These are phyloP conservation scores for Penicillium hordei DNA, from an alignment of 2,329 filamentous ascomycete species.

Conservation along the genomic window DNA sequence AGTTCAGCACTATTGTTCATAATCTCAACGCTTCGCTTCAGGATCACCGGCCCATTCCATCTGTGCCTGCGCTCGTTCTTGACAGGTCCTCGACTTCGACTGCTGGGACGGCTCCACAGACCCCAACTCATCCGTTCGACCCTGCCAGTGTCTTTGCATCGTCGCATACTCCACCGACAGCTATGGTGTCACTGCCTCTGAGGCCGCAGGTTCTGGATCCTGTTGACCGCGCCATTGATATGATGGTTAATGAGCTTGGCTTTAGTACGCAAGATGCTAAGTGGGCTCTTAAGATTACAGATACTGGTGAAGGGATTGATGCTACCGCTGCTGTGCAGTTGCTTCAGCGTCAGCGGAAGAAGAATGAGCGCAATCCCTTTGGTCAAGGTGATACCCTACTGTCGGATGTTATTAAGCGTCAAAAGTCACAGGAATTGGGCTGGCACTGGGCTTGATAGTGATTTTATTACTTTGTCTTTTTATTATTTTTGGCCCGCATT, in stretches of 20 bases:
- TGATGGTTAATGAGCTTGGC: slow-evolving; percentile 59
- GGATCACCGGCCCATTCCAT: slow-evolving; percentile 14
- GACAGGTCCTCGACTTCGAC: slow-evolving; percentile 19
- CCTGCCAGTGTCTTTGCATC: slow-evolving; percentile 12
- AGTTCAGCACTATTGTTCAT: slow-evolving; percentile 39
- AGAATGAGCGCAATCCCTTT: slow-evolving; percentile 18
- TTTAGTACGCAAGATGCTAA: slow-evolving; percentile 57
- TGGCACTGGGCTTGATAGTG: slow-evolving; percentile 41
- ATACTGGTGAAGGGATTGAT: slow-evolving; percentile 59
- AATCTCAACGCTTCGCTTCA: slow-evolving; percentile 31
- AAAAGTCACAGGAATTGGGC: slow-evolving; percentile 30
- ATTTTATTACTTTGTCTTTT: neutral
- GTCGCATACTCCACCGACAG: slow-evolving; percentile 20
- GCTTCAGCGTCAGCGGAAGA: slow-evolving; percentile 46
- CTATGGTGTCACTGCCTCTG: slow-evolving; percentile 8
- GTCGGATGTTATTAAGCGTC: slow-evolving; percentile 27
- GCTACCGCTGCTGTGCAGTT: slow-evolving; percentile 58
- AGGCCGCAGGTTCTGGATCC: slow-evolving; percentile 49
- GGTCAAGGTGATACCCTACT: slow-evolving; percentile 22
- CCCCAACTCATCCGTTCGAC: slow-evolving; percentile 10
- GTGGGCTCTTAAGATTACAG: slow-evolving; percentile 59
- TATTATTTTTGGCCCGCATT: neutral
- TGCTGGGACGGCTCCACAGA: slow-evolving; percentile 18
- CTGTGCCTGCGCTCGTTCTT: slow-evolving; percentile 2
- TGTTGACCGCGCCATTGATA: slow-evolving; percentile 56